Percentiles rank a stretch among this genome's conserved stretches.
Conservation (phyloP, 768 basidiomycete species). For the Mycena leptocephala region DNA sequence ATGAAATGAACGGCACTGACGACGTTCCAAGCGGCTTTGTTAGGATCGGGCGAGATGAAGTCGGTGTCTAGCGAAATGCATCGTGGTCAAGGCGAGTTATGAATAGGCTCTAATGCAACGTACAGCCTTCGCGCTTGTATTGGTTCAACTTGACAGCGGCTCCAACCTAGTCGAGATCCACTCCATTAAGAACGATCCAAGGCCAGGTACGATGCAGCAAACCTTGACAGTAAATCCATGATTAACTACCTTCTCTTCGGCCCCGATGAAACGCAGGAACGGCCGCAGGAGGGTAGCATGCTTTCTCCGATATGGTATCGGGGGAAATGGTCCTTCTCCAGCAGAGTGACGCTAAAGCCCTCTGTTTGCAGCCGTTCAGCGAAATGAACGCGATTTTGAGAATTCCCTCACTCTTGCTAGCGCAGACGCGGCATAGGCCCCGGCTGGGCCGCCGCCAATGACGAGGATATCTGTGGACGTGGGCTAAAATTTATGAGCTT, state of each 20-base stretch:
- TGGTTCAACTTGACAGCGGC: slow-evolving; percentile 59
- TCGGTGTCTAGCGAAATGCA: slow-evolving; percentile 63
- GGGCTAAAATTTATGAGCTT: not conserved
- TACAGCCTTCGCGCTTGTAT: slow-evolving; percentile 55
- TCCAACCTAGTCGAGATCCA: slow-evolving; percentile 46
- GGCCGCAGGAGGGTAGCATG: slow-evolving; percentile 53
- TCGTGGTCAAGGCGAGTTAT: not conserved
- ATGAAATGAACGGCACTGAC: slow-evolving; percentile 45
- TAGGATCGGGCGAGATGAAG: slow-evolving; percentile 66
- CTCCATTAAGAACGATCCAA: not conserved
- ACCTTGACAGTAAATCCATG: slow-evolving; percentile 56
- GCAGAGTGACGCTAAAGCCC: slow-evolving; percentile 46
- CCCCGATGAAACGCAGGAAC: slow-evolving; percentile 56
- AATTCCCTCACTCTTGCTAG: slow-evolving; percentile 14
- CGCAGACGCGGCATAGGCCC: slow-evolving; percentile 48
- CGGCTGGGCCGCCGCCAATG: slow-evolving; percentile 46
- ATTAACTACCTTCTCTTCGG: slow-evolving; percentile 48
- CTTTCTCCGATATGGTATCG: slow-evolving; percentile 58
- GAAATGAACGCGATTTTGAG: not conserved
- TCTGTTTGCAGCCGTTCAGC: slow-evolving; percentile 30
- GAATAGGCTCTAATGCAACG: slow-evolving; percentile 39
- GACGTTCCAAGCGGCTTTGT: slow-evolving; percentile 75
- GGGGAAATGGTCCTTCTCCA: slow-evolving; percentile 49
- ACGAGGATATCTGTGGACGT: slow-evolving; percentile 26
- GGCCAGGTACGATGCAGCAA: not conserved